Base-by-base conservation (phyloP, 2,329 filamentous ascomycete species). In the Pochonia chlamydosporia region DNA sequence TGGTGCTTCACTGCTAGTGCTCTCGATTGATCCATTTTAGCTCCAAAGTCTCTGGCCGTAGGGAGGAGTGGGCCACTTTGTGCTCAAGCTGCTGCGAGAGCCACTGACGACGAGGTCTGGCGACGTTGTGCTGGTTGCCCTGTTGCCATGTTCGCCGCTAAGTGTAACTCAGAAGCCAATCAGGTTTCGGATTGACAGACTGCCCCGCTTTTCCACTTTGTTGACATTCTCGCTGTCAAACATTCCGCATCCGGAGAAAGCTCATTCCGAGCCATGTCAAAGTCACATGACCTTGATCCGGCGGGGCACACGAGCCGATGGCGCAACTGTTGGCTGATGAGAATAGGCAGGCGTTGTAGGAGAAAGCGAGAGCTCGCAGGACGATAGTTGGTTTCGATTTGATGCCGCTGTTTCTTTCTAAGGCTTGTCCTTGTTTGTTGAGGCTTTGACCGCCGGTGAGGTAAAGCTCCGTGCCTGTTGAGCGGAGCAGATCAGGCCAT, bases 241-340 rank as follows among this genome's bases (percentile, higher is more conserved):
- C n/a, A 10, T 20, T 33, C 28, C 41, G 28, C 41, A 43, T 35
- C 24, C 41, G 41, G 41, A 43, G 28, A 30, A 43, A 23, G 18
- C 25, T 35, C 24, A n/a, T n/a, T n/a, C n/a, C n/a, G n/a, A 26
- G 23, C 25, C 18, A 44, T 3, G 33, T 16, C 16, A 6, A 8
- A 11, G 28, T 41, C 44, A 46, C 44, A 41, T 46, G 44, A 46
- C 44, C 13, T 16, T 24, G 23, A 11, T n/a, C 24, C 25, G 44
- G 37, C 36, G 43, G 43, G 36, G 43, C 43, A 18, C 21, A 26
- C 14, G 31, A 28, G 23, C 30, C 30, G 14, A 30, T 14, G 23
- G 35, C 20, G 20, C 35, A 39, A 20, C 4, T 23, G 18, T 11
- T 9, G 20, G 20, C 30, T n/a, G n/a, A n/a, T n/a, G n/a, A n/a